Evolutionary conservation across 257 asterid species (phyloP).

Genomic region (Gentiana dahurica): DNA sequence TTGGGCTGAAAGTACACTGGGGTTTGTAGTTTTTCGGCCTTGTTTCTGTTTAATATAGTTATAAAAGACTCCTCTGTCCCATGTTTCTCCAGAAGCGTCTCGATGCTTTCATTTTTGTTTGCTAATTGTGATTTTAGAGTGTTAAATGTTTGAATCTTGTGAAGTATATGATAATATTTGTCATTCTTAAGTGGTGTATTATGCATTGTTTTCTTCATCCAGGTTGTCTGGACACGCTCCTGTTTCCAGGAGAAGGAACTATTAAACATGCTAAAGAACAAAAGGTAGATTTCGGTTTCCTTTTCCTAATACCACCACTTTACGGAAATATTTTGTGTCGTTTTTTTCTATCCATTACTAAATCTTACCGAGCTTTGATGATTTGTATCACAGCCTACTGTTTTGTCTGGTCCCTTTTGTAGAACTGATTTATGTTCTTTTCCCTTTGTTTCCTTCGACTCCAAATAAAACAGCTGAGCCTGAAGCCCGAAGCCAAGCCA

Average conservation of each 20-base stretch:
- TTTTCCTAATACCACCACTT: not conserved
- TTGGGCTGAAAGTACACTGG: not conserved
- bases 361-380: conserved; percentile 6
- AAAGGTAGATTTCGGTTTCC: conserved; percentile 64
- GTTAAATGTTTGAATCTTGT: no score
- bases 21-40: not conserved
- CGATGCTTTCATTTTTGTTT: no score
- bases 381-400: conserved; percentile 21
- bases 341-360: not conserved
- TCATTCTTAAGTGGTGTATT: no score
- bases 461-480: conserved; percentile 81
- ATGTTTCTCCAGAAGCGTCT: no score
- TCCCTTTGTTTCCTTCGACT: conserved; percentile 79
- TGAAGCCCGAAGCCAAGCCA: conserved; percentile 90
- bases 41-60: no score
- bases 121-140: no score
- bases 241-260: conserved; percentile 83
- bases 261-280: conserved; percentile 41
- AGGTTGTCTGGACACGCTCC: conserved; percentile 88
- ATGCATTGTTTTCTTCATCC: conserved; percentile 23
- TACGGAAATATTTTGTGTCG: no score
- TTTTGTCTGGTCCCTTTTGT: conserved; percentile 18
- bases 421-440: conserved; percentile 65
- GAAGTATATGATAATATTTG: no score
- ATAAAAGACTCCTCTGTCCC: no score